Evolutionary conservation across 306 rosid species (phyloP).

Genomic region (Macrotyloma uniflorum): DNA sequence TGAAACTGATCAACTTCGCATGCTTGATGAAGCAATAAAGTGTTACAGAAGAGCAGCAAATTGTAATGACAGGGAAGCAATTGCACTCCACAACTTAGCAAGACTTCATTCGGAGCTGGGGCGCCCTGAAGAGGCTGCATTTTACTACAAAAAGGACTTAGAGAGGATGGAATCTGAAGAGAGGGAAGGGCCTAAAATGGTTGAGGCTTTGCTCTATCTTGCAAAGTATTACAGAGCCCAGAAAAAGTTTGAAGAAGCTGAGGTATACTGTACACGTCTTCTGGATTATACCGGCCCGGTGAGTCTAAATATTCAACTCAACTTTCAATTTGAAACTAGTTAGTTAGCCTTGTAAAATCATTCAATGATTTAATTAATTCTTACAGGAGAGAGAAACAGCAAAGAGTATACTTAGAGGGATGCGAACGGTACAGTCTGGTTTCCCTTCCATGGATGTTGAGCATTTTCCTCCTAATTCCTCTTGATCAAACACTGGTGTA

Average conservation of each 20-base stretch:
- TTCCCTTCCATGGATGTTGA: conserved; percentile 79
- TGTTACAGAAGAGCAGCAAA: conserved; percentile 87
- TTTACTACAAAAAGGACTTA: conserved; percentile 86
- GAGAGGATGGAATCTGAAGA: conserved; percentile 98
- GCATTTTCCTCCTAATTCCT: conserved; percentile 67
- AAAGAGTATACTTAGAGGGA: conserved; percentile 83
- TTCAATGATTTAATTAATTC: conserved; percentile 21
- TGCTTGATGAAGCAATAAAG: conserved; percentile 90
- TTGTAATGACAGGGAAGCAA: conserved; percentile 91
- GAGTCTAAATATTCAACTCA: conserved; percentile 41
- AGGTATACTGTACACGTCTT: conserved; percentile 94
- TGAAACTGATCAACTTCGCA: conserved; percentile 79
- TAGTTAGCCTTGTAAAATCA: not conserved
- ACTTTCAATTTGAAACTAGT: conserved; percentile 22
- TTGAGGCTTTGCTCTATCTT: conserved; percentile 83
- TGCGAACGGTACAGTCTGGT: conserved; percentile 70
- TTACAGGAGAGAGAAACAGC: conserved; percentile 95
- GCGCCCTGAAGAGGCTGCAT: conserved; percentile 83
- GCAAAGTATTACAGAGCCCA: conserved; percentile 63
- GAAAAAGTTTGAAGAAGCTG: conserved; percentile 84
- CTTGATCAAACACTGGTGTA: not conserved
- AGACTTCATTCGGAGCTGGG: conserved; percentile 76
- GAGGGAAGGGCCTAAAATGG: conserved; percentile 97
- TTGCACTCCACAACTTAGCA: conserved; percentile 87
- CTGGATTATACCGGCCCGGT: conserved; percentile 95